Evolutionary conservation across 345 rosid genomes (phyloP), one percentile per base, ranked within the genome.

Genomic region (Isatis tinctoria): DNA sequence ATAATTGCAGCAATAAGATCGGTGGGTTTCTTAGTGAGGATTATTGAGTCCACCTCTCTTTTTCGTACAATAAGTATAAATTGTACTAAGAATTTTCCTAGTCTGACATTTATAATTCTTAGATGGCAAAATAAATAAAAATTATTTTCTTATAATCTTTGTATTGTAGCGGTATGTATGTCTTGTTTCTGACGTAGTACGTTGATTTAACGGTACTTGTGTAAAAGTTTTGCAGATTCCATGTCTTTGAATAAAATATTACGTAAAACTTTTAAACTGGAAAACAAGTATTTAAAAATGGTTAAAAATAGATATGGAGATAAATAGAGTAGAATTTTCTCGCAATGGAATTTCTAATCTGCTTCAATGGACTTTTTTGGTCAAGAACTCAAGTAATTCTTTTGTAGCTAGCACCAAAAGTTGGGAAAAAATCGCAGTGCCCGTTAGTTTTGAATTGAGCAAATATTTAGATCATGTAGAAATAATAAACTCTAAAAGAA

Each of bases 1-100:
- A 71, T 59, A 77, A 64, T 53, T 76, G 74, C 65, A 59, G 37
- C 67, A 71, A 77, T 60, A 77, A 77, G 77, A 71, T 65, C 18
- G 68, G 77, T 71, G 80, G 80, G 76, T 72, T 77, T 77, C 68
- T 72, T 56, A 72, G 80, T 77, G 77, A 72, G 35, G 76, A 77
- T 72, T 77, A 72, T 77, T 77, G 61, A 76, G 10, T 69, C 44
- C 22, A 56, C 47, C 12, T 64, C 11, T 39, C 30, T n/a, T 13
- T 52, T 47, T 39, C 76, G 73, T 72, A 75, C 65, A 69, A 75
- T 68, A 67, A 68, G 69, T 69, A 70, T 76, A 70, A 57, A 59
- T 54, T 77, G 68, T 72, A 59, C 73, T 77, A 60, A 62, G 69
- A 58, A 27, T 49, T 77, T 71, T 65, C 76, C 10, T 65, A 65